phyloP scores from a whole-genome alignment of 441 rosid species.

The Erysimum pusillum region DNA sequence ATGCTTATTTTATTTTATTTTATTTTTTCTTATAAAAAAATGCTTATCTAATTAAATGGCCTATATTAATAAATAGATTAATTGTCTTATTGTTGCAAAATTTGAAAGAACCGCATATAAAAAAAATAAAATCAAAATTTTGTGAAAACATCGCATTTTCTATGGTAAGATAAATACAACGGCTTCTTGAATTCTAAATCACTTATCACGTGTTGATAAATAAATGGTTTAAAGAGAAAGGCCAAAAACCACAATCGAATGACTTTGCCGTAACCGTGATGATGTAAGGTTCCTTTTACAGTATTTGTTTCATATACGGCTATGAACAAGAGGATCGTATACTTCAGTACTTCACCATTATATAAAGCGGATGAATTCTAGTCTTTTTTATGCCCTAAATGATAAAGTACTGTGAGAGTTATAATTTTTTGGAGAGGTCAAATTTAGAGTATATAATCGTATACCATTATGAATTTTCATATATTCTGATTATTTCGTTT shows the following conservation, averaged over 20 bases:
- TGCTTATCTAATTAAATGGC: too few relatives aligned
- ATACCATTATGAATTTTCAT: conserved; percentile 37
- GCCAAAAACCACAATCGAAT: background rate
- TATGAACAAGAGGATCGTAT: conserved; percentile 5
- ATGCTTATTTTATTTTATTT: conserved; percentile 28
- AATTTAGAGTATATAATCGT: conserved; percentile 1
- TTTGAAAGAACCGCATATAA: too few relatives aligned
- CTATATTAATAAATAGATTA: too few relatives aligned
- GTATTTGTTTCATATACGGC: background rate
- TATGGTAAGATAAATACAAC: background rate
- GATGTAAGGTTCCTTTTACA: background rate
- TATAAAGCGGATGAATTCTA: conserved; percentile 3
- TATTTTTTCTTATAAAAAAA: background rate
- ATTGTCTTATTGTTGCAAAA: too few relatives aligned
- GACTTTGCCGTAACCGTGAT: conserved; percentile 31
- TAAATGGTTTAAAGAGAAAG: background rate
- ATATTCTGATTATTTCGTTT: conserved; percentile 33
- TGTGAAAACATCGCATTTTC: background rate
- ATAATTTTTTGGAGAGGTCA: background rate
- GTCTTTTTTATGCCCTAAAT: background rate
- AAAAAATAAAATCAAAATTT: background rate
- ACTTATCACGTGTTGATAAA: background rate
- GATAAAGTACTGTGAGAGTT: background rate
- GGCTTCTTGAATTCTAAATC: background rate
- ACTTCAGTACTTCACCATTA: background rate